Evolutionary conservation across 768 basidiomycete species (phyloP), one percentile per base, ranked within the genome.

Genomic region (Galerina marginata): DNA sequence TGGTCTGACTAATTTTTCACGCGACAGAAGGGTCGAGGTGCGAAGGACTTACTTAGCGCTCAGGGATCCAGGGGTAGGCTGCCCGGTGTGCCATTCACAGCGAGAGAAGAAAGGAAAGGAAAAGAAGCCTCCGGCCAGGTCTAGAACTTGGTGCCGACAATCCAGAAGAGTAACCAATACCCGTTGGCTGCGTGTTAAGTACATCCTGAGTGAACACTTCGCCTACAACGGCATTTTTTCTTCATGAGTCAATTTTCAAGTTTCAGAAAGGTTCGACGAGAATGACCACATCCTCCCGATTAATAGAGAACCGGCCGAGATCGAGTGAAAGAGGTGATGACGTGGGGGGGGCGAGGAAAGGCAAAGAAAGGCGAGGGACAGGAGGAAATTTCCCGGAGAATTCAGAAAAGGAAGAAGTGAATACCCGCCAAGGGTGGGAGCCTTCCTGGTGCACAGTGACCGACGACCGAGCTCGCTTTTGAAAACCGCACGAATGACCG

Each of bases 1-100:
- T 39, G 56, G n/a, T 37, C 20, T 40, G 51, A 53, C 38, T 26
- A 53, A 53, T 23, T 53, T 45, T 53, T 53, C 51, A 53, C 50
- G 39, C 36, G 51, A 53, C 23, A n/a, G 12, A 16, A 16, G 51
- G 51, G 51, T 20, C 20, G 20, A 20, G 20, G 20, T 20, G 20
- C 20, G 20, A 20, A 20, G 51, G 42, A 53, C 26, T 37, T 40
- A 40, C 42, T 53, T 42, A 53, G 51, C 51, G 51, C 51, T 40
- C 51, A 53, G 51, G 39, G 39, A 53, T 42, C 26, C 29, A 42
- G 51, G 51, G 51, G 51, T n/a, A 12, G n/a, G n/a, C n/a, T 52
- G 37, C 10, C 51, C 25, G 25, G 51, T 42, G 38, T 40, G 39
- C 51, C 25, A 20, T 20, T 51, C 20, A 20, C 39, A 38, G 50